Percentiles rank a stretch among this genome's conserved stretches.
These are phyloP conservation scores for Entophlyctis luteolus DNA, from an alignment of 192 early-diverging fungal species.

Conservation along the genomic window DNA sequence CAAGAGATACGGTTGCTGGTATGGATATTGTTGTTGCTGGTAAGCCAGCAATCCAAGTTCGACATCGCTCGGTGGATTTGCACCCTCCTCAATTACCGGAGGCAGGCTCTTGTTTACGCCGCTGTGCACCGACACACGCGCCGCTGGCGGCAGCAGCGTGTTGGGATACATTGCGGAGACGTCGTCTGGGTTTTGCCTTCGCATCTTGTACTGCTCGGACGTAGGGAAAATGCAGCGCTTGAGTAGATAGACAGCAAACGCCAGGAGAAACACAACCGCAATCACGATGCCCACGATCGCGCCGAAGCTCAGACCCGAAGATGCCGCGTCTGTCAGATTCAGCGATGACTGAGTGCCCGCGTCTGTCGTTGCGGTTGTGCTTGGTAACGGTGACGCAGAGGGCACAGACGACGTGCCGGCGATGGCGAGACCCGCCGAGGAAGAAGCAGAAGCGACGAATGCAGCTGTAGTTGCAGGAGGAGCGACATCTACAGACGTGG, in stretches of 20 bases:
- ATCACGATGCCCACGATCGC: background rate
- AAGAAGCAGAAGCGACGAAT: background rate
- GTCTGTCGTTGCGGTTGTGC: background rate
- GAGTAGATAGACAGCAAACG: background rate
- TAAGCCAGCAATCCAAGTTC: background rate
- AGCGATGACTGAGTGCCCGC: background rate
- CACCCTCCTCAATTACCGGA: background rate
- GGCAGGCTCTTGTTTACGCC: background rate
- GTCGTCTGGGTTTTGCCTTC: background rate
- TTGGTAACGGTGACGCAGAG: background rate
- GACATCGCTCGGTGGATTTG: background rate
- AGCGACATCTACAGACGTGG: background rate
- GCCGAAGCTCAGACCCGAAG: background rate
- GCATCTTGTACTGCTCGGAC: background rate
- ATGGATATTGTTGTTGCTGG: background rate
- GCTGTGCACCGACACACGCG: background rate
- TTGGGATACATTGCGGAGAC: background rate
- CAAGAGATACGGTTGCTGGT: background rate
- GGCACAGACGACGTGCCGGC: background rate
- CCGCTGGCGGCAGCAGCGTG: background rate
- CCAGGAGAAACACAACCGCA: background rate
- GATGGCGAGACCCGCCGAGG: background rate
- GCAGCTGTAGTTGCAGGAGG: background rate
- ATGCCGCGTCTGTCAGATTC: background rate
- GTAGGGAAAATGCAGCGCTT: slow-evolving; percentile 6